Percentiles rank a stretch among this genome's conserved stretches.
Evolutionary conservation across 164 flowering plant genomes (phyloP).

Genomic region (Vitis riparia): DNA sequence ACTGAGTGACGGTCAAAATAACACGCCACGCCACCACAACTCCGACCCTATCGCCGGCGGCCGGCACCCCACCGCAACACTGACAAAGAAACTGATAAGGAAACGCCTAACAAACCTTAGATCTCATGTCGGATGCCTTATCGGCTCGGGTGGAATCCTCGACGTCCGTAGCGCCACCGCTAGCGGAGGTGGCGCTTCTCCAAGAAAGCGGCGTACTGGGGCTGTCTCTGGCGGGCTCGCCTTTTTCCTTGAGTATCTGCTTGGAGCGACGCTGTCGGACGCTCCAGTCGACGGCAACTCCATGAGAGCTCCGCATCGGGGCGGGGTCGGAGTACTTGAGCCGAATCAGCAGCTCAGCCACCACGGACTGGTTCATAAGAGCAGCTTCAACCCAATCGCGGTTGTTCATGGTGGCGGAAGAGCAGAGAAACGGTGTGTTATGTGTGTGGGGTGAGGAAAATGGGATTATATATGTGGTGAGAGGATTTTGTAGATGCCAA

Average conservation of each 20-base stretch:
- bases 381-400: conserved; percentile 39
- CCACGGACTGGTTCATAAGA: conserved; percentile 29
- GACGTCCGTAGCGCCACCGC: conserved; percentile 37
- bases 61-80: neutral
- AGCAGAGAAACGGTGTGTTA: too few relatives aligned
- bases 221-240: conserved; percentile 36
- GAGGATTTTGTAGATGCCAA: too few relatives aligned
- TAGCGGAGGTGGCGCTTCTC: conserved; percentile 43
- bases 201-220: conserved; percentile 71
- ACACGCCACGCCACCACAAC: neutral
- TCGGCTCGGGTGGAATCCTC: conserved; percentile 37
- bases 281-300: conserved; percentile 40
- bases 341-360: conserved; percentile 33
- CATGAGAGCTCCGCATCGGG: neutral
- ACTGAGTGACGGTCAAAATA: neutral
- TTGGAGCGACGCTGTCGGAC: conserved; percentile 47
- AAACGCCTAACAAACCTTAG: conserved; percentile 28
- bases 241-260: conserved; percentile 19
- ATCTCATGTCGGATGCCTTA: conserved; percentile 27
- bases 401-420: conserved; percentile 13
- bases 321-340: conserved; percentile 16
- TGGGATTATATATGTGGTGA: too few relatives aligned
- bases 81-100: neutral
- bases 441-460: too few relatives aligned
- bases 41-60: neutral